Conservation (phyloP, 108 stramenopile genomes). For the Nannochloropsis salina region DNA sequence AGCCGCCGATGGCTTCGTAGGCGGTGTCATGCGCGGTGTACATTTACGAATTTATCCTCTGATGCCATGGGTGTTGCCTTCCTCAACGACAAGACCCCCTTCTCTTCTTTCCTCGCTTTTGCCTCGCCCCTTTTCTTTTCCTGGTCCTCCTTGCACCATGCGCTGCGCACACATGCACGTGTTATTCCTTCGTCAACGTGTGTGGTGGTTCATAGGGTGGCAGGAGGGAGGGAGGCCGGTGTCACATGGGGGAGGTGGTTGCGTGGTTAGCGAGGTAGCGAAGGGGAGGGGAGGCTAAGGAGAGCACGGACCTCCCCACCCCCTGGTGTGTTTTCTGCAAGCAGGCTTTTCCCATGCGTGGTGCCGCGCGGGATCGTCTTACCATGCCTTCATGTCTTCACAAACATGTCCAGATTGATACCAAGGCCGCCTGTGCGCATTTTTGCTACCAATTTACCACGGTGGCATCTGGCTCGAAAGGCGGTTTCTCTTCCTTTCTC, state of each 20-base stretch:
- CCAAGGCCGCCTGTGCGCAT: neutral
- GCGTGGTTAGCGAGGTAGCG: neutral
- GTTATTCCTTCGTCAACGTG: too few relatives aligned
- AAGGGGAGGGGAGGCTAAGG: neutral
- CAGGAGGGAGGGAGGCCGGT: neutral
- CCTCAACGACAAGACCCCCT: neutral
- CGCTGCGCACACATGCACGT: too few relatives aligned
- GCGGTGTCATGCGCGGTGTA: too few relatives aligned
- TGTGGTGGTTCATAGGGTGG: neutral
- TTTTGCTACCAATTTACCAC: neutral
- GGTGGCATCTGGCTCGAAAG: neutral
- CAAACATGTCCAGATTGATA: neutral
- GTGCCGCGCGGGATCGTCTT: neutral
- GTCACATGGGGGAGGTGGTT: neutral
- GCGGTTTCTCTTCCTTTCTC: constrained; percentile 7
- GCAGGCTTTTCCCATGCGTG: neutral
- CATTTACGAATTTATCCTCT: too few relatives aligned
- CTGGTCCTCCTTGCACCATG: neutral
- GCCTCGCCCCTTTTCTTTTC: neutral
- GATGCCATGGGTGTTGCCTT: too few relatives aligned
- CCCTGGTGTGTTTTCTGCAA: neutral
- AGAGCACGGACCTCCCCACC: neutral
- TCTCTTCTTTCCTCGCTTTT: neutral
- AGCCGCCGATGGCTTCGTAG: too few relatives aligned
- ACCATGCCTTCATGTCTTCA: neutral